phyloP scores from a whole-genome alignment of 1,284 basidiomycete species.

The Apiotrichum porosum region DNA sequence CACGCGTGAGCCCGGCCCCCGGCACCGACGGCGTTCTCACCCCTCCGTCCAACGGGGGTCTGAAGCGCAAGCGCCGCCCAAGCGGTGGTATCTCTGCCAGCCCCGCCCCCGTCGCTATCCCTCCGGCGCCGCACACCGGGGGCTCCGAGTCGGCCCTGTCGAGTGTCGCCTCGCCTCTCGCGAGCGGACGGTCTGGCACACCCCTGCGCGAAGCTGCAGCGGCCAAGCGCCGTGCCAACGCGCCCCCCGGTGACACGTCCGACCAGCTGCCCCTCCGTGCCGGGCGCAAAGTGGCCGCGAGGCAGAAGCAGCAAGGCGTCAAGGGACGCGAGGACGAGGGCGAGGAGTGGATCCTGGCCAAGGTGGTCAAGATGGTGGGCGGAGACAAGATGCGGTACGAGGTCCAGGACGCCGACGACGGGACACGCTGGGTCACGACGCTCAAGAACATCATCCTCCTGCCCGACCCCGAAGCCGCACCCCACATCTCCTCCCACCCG shows the following conservation, averaged over 20 bases:
- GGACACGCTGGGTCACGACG: constrained; percentile 47
- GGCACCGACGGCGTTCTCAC: constrained; percentile 8
- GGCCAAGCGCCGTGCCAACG: constrained; percentile 6
- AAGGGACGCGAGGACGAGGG: constrained; percentile 19
- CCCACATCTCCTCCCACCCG: constrained; percentile 44
- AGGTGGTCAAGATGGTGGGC: constrained; percentile 42
- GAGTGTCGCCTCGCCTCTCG: constrained; percentile 17
- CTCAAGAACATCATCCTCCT: constrained; percentile 51
- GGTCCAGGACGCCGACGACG: constrained; percentile 44
- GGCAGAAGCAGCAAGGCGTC: constrained; percentile 18
- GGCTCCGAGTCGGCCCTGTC: constrained; percentile 10
- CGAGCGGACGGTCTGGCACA: constrained; percentile 4
- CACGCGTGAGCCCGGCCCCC: constrained; percentile 8
- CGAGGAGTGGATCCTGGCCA: constrained; percentile 50
- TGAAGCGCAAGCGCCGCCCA: constrained; percentile 17
- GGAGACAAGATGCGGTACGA: constrained; percentile 47
- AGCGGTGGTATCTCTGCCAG: constrained; percentile 9
- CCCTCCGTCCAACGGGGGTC: constrained; percentile 4
- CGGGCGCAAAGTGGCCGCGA: constrained; percentile 49
- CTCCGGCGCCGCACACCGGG: constrained; percentile 1
- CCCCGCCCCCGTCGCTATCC: constrained; percentile 3
- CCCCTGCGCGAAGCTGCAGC: constrained; percentile 5
- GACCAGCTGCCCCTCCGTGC: constrained; percentile 49
- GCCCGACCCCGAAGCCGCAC: constrained; percentile 43
- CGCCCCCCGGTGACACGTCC: constrained; percentile 19